These are phyloP conservation scores for Fusarium dimerum DNA, from an alignment of 2,329 filamentous ascomycete species.

Conservation along the genomic window DNA sequence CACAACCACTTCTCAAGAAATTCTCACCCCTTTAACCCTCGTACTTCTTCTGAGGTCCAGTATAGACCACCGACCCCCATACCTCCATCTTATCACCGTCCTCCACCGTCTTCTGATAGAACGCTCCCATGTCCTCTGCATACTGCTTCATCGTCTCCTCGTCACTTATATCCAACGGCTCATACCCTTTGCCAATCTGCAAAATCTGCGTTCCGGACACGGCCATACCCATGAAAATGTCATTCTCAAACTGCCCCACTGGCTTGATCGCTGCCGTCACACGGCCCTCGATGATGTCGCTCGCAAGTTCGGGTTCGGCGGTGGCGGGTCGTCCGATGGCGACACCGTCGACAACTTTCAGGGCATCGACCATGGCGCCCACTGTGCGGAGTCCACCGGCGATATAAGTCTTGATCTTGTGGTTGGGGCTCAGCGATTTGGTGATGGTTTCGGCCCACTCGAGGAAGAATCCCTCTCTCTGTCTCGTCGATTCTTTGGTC, in stretches of 20 bases:
- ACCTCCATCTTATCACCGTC: constrained; percentile 32
- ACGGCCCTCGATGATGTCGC: constrained; percentile 29
- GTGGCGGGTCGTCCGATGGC: constrained; percentile 47
- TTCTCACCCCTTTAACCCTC: constrained; percentile 8
- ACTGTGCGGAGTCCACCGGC: constrained; percentile 58
- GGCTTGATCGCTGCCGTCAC: constrained; percentile 21
- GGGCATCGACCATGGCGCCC: constrained; percentile 57
- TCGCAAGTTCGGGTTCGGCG: constrained; percentile 35
- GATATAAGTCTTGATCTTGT: constrained; percentile 55
- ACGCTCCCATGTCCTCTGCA: constrained; percentile 22
- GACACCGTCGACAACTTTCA: constrained; percentile 59
- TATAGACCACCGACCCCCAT: constrained; percentile 23
- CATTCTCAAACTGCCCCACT: constrained; percentile 8
- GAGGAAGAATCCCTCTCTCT: constrained; percentile 60
- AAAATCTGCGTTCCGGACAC: constrained; percentile 18
- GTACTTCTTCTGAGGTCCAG: constrained; percentile 18
- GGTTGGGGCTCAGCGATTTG: constrained; percentile 28
- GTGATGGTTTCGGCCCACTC: constrained; percentile 58
- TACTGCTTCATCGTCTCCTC: constrained; percentile 18
- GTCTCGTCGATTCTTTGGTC: constrained; percentile 53
- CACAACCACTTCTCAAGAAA: not conserved
- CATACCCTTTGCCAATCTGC: constrained; percentile 19
- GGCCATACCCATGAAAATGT: constrained; percentile 7
- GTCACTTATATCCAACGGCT: constrained; percentile 32
- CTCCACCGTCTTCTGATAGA: constrained; percentile 21